A percentile compares a stretch with the other conserved stretches of the same genome.
phyloP scores from a whole-genome alignment of 2,329 filamentous ascomycete genomes.

The Colletotrichum sojae region DNA sequence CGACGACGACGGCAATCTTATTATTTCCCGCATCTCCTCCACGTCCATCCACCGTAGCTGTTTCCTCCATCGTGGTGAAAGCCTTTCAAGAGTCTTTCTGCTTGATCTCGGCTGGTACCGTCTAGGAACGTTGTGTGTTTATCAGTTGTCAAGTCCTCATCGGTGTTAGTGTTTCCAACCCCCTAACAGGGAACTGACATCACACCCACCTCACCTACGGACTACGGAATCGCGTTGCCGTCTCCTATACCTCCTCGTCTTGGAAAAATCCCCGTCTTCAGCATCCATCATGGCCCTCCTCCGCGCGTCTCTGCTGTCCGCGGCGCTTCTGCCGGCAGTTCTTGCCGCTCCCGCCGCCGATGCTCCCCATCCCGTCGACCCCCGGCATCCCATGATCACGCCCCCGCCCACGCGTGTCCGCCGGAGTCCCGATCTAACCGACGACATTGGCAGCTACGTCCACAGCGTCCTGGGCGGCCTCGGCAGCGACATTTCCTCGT shows the following conservation, averaged over 20 bases:
- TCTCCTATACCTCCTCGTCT: no score
- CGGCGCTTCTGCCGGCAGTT: constrained; percentile 37
- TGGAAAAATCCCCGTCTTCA: no score
- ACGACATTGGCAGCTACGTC: constrained; percentile 65
- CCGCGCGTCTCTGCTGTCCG: constrained; percentile 20
- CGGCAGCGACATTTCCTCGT: constrained; percentile 70
- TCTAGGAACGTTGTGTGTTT: constrained; percentile 1
- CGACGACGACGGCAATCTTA: constrained; percentile 6
- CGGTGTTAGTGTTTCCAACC: background rate
- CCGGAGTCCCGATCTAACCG: constrained; percentile 47
- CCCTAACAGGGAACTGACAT: background rate
- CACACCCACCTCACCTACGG: background rate
- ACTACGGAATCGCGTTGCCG: background rate
- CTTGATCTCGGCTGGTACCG: constrained; percentile 2
- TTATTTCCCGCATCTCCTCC: background rate
- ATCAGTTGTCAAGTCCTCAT: background rate
- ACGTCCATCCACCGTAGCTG: background rate
- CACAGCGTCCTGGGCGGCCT: constrained; percentile 64
- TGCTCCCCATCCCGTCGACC: constrained; percentile 24
- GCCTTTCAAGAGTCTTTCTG: background rate
- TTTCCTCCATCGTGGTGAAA: background rate
- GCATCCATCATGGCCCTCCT: constrained; percentile 24
- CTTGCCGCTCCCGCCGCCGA: constrained; percentile 41
- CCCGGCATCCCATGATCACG: constrained; percentile 46
- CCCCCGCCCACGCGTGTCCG: constrained; percentile 40